These are phyloP conservation scores for Dalechampia spathulata DNA, from an alignment of 441 rosid genomes.

Conservation along the genomic window DNA sequence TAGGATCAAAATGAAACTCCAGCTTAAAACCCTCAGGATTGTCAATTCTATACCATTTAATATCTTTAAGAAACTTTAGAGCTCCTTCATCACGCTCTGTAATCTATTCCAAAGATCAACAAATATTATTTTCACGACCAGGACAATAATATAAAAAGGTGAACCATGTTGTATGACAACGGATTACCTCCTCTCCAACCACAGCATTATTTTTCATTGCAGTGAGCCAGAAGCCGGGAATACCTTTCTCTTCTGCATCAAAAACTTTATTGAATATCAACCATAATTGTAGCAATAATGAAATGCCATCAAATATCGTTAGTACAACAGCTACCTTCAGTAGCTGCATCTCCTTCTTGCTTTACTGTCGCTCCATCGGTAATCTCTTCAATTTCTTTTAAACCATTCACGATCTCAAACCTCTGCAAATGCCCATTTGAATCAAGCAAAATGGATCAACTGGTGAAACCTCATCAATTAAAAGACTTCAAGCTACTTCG, in stretches of 20 bases:
- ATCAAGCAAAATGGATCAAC: not conserved
- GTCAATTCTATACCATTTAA: constrained; percentile 55
- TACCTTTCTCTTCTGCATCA: constrained; percentile 68
- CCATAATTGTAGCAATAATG: not conserved
- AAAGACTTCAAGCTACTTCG: not conserved
- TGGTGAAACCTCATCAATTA: not conserved
- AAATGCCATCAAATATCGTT: not conserved
- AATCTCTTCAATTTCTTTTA: constrained; percentile 48
- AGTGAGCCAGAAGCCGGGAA: constrained; percentile 74
- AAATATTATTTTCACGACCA: not conserved
- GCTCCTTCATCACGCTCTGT: constrained; percentile 79
- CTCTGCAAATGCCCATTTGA: constrained; percentile 30
- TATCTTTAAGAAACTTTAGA: constrained; percentile 58
- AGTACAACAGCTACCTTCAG: constrained; percentile 35
- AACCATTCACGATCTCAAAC: constrained; percentile 61
- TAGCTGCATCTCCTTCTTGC: constrained; percentile 39
- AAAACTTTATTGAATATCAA: constrained; percentile 11
- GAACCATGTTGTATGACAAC: not conserved
- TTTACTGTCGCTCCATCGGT: constrained; percentile 25
- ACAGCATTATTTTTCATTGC: constrained; percentile 73
- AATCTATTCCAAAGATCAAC: constrained; percentile 32
- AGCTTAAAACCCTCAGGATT: constrained; percentile 80
- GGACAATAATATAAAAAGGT: not conserved
- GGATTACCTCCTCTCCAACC: constrained; percentile 53
- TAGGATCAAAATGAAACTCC: constrained; percentile 58